A percentile compares a stretch with the other conserved stretches of the same genome.
Conservation (phyloP, 192 early-diverging fungal species). For the Gorgonomyces haynaldii region DNA sequence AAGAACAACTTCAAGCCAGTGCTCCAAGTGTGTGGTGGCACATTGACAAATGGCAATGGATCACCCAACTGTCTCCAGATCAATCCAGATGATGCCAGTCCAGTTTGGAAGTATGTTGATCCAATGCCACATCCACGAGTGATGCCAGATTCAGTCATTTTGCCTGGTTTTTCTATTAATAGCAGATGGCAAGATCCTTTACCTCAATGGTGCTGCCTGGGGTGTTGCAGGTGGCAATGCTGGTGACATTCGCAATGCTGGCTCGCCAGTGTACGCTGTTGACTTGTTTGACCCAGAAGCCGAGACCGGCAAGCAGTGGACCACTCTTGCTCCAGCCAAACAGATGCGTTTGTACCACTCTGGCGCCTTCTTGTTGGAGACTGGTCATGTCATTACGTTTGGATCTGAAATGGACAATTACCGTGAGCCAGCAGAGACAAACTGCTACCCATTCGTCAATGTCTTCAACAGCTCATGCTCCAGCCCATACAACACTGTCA, state of each 20-base stretch:
- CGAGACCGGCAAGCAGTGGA: neutral
- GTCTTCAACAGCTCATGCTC: constrained; percentile 1
- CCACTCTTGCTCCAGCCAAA: neutral
- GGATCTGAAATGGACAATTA: constrained; percentile 27
- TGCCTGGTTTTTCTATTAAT: too few relatives aligned
- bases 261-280: constrained; percentile 15
- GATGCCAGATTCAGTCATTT: constrained; percentile 19
- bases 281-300: constrained; percentile 20
- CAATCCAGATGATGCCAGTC: constrained; percentile 11
- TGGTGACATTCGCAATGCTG: constrained; percentile 13
- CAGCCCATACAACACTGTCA: constrained; percentile 4
- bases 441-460: neutral
- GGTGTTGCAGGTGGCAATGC: constrained; percentile 24
- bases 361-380: constrained; percentile 19
- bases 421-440: neutral
- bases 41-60: neutral
- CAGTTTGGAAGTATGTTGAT: constrained; percentile 9
- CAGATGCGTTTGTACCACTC: constrained; percentile 16
- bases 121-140: constrained; percentile 14
- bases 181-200: constrained; percentile 23
- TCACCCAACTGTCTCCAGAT: constrained; percentile 12
- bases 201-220: constrained; percentile 18
- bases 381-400: constrained; percentile 23
- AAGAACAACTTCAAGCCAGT: constrained; percentile 6
- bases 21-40: constrained; percentile 22